These are phyloP conservation scores for Penstemon newberryi DNA, from an alignment of 257 asterid species.

Conservation along the genomic window DNA sequence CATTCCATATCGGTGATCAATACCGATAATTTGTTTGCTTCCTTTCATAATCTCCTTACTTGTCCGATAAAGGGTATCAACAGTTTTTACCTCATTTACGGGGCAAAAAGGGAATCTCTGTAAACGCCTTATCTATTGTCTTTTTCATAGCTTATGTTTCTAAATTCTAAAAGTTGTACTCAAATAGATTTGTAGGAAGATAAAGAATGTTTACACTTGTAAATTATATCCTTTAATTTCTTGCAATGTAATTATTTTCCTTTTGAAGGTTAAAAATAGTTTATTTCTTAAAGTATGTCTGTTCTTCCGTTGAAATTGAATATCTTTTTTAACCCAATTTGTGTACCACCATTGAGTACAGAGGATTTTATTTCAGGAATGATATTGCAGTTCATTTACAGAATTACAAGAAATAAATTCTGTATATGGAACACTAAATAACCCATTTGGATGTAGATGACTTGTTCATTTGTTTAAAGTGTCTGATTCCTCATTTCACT, in stretches of 20 bases:
- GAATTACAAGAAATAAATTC: background rate
- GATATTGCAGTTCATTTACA: background rate
- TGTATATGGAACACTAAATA: background rate
- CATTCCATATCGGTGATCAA: slow-evolving; percentile 8
- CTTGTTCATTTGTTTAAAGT: background rate
- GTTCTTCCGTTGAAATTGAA: background rate
- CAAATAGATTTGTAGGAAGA: too few relatives aligned
- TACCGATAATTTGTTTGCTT: slow-evolving; percentile 2
- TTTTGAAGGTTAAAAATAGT: background rate
- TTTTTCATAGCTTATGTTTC: background rate
- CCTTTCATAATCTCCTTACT: slow-evolving; percentile 5
- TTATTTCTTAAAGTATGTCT: background rate
- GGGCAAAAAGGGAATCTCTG: background rate
- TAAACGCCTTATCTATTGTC: background rate
- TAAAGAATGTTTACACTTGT: background rate
- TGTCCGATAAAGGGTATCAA: slow-evolving; percentile 14
- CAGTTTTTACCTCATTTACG: background rate
- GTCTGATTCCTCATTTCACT: slow-evolving; percentile 1
- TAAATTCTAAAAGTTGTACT: background rate
- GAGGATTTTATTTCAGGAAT: background rate
- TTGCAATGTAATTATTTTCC: background rate
- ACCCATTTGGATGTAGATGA: background rate
- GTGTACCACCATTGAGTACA: background rate
- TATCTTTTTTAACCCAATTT: background rate
- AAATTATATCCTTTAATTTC: background rate